Conservation (phyloP, 2,329 filamentous ascomycete species). For the Xylariaceae sp. region DNA sequence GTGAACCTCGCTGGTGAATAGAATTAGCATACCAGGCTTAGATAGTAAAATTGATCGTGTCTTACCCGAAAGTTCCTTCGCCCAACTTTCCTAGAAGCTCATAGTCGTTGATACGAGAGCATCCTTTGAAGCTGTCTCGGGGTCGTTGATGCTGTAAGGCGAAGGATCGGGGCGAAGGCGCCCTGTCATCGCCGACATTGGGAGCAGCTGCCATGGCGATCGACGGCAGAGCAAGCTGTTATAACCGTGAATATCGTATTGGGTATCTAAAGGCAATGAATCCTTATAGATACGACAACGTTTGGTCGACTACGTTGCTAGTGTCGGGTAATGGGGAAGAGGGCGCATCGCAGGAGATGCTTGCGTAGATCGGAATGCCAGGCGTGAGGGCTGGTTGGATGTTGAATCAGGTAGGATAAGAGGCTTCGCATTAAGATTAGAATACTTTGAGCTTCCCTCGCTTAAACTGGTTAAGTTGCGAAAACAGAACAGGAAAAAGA, state of each 20-base stretch:
- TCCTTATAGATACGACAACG: background rate
- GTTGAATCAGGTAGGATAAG: background rate
- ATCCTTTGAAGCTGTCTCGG: constrained; percentile 67
- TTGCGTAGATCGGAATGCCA: background rate
- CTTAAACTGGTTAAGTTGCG: background rate
- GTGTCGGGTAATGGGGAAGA: background rate
- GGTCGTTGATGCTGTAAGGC: constrained; percentile 52
- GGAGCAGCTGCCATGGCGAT: constrained; percentile 16
- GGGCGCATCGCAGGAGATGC: constrained; percentile 10
- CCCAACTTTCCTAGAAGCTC: constrained; percentile 78
- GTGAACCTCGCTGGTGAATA: constrained; percentile 67
- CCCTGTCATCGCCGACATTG: constrained; percentile 24
- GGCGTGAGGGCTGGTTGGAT: background rate
- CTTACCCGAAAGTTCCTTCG: constrained; percentile 89
- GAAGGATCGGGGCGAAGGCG: constrained; percentile 50
- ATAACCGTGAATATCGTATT: background rate
- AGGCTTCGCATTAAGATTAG: background rate
- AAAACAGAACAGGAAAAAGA: background rate
- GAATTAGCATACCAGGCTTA: constrained; percentile 21
- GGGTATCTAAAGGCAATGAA: background rate
- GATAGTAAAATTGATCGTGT: constrained; percentile 24
- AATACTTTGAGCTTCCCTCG: background rate
- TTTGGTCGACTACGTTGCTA: constrained; percentile 5
- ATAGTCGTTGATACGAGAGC: constrained; percentile 76
- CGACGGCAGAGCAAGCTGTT: background rate